Base-by-base conservation (phyloP, 148 eudicot genomes). In the Silene uniflora region DNA sequence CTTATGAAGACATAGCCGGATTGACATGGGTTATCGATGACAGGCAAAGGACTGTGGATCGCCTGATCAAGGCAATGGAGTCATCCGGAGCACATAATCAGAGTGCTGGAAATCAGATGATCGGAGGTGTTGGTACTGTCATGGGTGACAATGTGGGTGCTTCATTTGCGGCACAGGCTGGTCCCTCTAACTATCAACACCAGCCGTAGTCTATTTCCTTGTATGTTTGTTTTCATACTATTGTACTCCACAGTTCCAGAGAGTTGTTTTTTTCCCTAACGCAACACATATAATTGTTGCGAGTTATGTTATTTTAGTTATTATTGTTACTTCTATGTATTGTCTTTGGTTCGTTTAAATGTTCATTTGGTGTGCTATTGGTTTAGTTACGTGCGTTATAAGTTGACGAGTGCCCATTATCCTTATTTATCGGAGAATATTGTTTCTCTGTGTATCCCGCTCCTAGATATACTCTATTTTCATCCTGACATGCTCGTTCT, bases 1-100 rank as follows among this genome's bases (percentile, higher is more conserved):
- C 32, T 6, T 6, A 12, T 58, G n/a, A 0, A n/a, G 68, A 52
- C 56, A 52, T 52, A 0, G 18, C 13, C 0, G 17, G 4, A 10
- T 52, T 52, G 56, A 5, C 4, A 65, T 42, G 62, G 73, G 69
- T 67, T 3, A 42, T 79, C 19, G 68, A 79, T 1, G 68, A 73
- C 10, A 73, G 1, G 62, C 0, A 67, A 5, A 44, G 61, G 47
- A 16, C 56, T 14, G 5, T 52, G 44, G 44, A 39, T 0, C 44
- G 44, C 44, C 44, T 39, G 44, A 6, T 52, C 56, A 11, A 6
- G 44, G 56, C 56, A 13, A 7, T 52, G 18, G 56, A 52, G 44
- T 0, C 2, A 6, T 1, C 44, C 1, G 44, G 0, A 39, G 44
- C 8, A 39, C 9, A 1, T 8, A 39, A 39, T 39, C 44, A 6